phyloP scores from a whole-genome alignment of 148 eudicot genomes.

The Talinum fruticosum region DNA sequence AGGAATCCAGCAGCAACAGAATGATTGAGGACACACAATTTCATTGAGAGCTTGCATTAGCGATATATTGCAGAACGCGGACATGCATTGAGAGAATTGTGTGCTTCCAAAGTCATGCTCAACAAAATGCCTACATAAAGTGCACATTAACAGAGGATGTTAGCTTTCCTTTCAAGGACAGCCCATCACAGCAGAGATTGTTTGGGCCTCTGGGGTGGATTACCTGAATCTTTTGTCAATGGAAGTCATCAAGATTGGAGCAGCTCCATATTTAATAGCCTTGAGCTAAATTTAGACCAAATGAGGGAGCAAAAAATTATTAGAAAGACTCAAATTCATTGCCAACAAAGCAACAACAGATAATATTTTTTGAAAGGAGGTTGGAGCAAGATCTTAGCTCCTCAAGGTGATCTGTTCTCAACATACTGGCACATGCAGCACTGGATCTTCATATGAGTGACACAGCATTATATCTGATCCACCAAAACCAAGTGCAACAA shows the following conservation, averaged over 20 bases:
- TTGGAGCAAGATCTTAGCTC: background rate
- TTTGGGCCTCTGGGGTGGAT: background rate
- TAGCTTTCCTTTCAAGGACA: background rate
- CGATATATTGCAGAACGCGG: conserved; percentile 44
- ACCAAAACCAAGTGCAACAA: conserved; percentile 50
- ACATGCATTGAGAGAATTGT: conserved; percentile 41
- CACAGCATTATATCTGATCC: conserved; percentile 64
- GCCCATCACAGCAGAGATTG: background rate
- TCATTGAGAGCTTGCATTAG: conserved; percentile 53
- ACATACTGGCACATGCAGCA: conserved; percentile 60
- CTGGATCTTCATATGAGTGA: conserved; percentile 51
- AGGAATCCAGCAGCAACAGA: background rate
- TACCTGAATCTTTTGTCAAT: conserved; percentile 44
- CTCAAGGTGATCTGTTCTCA: conserved; percentile 1
- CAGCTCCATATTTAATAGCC: conserved; percentile 59
- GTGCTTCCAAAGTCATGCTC: conserved; percentile 42
- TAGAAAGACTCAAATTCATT: background rate
- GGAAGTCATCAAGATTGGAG: conserved; percentile 37
- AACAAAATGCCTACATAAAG: conserved; percentile 32
- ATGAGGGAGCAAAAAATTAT: background rate
- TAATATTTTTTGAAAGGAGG: background rate
- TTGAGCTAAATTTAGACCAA: conserved; percentile 38
- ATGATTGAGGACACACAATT: conserved; percentile 37
- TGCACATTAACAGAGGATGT: background rate
- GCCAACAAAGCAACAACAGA: background rate